Conservation (phyloP, 768 basidiomycete genomes). For the Tulasnella calospora region DNA sequence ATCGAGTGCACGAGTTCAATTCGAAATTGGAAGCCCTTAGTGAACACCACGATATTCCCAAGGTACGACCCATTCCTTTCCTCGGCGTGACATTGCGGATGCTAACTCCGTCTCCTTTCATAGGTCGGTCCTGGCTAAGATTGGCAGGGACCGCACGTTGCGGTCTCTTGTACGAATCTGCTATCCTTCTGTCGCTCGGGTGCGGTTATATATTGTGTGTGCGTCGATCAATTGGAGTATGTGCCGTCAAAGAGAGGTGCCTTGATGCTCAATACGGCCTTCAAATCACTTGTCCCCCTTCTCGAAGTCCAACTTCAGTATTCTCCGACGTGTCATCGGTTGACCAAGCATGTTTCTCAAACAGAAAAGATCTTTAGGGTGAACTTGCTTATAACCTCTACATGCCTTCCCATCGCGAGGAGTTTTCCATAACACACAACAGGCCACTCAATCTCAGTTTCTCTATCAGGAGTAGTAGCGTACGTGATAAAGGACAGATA, state of each 20-base stretch:
- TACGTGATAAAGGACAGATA: neutral
- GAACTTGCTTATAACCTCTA: neutral
- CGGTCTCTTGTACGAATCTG: neutral
- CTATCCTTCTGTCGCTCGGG: neutral
- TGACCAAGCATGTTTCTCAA: neutral
- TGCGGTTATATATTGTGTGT: neutral
- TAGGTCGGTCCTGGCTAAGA: conserved; percentile 85
- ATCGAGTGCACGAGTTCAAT: conserved; percentile 88
- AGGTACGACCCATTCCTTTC: conserved; percentile 41
- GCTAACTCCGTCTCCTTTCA: conserved; percentile 26
- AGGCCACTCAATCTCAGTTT: neutral
- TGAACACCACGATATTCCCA: conserved; percentile 94
- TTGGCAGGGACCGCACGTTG: conserved; percentile 24
- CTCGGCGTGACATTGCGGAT: conserved; percentile 32
- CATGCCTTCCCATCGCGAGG: neutral
- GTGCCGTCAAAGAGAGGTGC: neutral
- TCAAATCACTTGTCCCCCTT: neutral
- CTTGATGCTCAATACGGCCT: neutral
- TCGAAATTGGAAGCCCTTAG: conserved; percentile 76
- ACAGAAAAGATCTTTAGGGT: neutral
- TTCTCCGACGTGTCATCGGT: neutral
- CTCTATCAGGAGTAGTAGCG: neutral
- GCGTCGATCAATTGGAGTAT: neutral
- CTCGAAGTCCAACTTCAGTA: neutral
- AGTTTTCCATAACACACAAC: neutral